Evolutionary conservation across 176 grass and related monocot species (phyloP), one percentile per base, ranked within the genome.

Genomic region (Triticum urartu): DNA sequence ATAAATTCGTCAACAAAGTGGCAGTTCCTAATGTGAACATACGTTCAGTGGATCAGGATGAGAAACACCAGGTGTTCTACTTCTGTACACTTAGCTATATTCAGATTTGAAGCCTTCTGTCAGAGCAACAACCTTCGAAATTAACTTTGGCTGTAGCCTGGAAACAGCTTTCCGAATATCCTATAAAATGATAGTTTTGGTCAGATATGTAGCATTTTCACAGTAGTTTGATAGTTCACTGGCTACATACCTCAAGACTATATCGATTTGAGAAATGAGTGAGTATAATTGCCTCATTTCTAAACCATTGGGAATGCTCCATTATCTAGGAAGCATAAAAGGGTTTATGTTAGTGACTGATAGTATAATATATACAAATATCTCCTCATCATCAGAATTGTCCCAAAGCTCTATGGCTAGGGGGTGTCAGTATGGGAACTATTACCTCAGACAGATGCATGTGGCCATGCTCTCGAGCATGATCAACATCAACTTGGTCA

Each of bases 251-350:
- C 92, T 99, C 92, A 62, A 96, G 78, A 64, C 77, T 94, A 83
- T 95, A 99, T 68, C 97, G 86, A 59, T 95, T 92, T 33, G 97
- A 99, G 48, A 99, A 99, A 87, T 99, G 94, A 10, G 92, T 96
- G 64, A 99, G 88, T 85, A 99, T 40, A 34, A 99, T 92, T 17
- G 89, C 78, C 73, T 94, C 86, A 47, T 98, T 98, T 70, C 92
- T 86, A 52, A 98, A 99, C 94, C 97, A 99, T 64, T 96, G 86
- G 6, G 94, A 90, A 85, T 96, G 74, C 70, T 98, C 97, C 89
- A 96, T 91, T 84, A 96, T 92, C 94, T 98, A 86, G 2, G 25
- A n/a, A 83, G 0, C 15, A 43, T 20, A 77, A 68, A 71, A 71
- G 36, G 2, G 4, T 65, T 4, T 22, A 61, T 20, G 70, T 88